phyloP scores from a whole-genome alignment of 1,284 basidiomycete species.

The Cryptococcus floricola region DNA sequence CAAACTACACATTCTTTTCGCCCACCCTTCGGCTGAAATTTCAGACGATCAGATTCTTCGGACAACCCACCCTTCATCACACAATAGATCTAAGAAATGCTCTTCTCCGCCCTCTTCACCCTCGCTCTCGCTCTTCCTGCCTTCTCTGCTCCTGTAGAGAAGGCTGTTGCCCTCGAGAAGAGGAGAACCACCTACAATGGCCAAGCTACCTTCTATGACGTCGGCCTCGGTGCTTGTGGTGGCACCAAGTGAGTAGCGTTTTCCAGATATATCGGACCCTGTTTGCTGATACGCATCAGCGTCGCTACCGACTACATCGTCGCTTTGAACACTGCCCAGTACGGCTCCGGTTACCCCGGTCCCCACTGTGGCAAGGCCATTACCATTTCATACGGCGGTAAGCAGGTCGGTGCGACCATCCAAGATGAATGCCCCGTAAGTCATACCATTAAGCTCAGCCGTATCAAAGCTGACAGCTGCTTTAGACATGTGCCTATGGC shows the following conservation, averaged over 20 bases:
- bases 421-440: slow-evolving; percentile 56
- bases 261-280: no score
- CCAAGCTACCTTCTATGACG: slow-evolving; percentile 42
- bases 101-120: neutral
- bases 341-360: slow-evolving; percentile 55
- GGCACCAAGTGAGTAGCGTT: slow-evolving; percentile 11
- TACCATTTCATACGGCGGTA: slow-evolving; percentile 59
- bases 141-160: neutral
- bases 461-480: no score
- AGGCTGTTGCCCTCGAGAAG: neutral
- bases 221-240: slow-evolving; percentile 43
- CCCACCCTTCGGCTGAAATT: neutral
- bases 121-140: neutral
- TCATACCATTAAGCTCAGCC: no score
- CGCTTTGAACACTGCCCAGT: slow-evolving; percentile 44
- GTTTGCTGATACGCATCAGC: slow-evolving; percentile 44
- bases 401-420: slow-evolving; percentile 64
- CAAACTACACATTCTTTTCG: neutral
- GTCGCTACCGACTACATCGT: slow-evolving; percentile 39
- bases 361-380: slow-evolving; percentile 61
- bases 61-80: neutral
- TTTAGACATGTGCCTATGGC: slow-evolving; percentile 47
- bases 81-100: neutral
- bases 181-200: slow-evolving; percentile 16
- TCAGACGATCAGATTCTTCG: no score